phyloP scores from a whole-genome alignment of 768 basidiomycete species.

The Sporobolomyces phaffii region DNA sequence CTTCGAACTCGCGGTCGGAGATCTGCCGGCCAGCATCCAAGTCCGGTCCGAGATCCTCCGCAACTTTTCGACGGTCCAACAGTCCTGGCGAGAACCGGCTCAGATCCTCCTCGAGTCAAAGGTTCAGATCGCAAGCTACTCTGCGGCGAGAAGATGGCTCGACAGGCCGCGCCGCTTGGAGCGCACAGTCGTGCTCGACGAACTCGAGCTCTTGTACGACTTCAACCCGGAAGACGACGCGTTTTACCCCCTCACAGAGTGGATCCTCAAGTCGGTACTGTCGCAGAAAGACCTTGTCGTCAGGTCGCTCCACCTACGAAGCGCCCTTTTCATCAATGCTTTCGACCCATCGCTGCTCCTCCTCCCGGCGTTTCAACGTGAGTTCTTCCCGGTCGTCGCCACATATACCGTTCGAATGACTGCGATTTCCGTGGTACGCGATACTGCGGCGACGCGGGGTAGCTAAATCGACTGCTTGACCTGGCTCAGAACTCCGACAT shows the following conservation, averaged over 20 bases:
- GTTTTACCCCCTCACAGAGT: slow-evolving; percentile 14
- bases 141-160: not conserved
- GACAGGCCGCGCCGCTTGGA: not conserved
- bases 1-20: slow-evolving; percentile 21
- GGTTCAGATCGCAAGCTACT: slow-evolving; percentile 21
- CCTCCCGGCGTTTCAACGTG: slow-evolving; percentile 7
- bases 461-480: too few relatives aligned
- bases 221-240: slow-evolving; percentile 17
- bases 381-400: not conserved
- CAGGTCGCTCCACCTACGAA: slow-evolving; percentile 7
- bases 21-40: not conserved
- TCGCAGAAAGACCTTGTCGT: not conserved
- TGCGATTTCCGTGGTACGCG: too few relatives aligned
- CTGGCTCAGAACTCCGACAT: not conserved
- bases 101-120: slow-evolving; percentile 18
- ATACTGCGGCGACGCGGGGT: too few relatives aligned
- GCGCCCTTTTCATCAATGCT: slow-evolving; percentile 4
- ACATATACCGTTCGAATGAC: too few relatives aligned
- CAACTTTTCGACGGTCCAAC: slow-evolving; percentile 6
- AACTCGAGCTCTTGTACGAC: slow-evolving; percentile 28
- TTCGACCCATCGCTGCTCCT: slow-evolving; percentile 18
- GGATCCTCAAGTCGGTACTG: not conserved
- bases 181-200: slow-evolving; percentile 4
- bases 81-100: not conserved
- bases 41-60: slow-evolving; percentile 4